Evolutionary conservation across 2,329 filamentous ascomycete species (phyloP), one percentile per base, ranked within the genome.

Genomic region (Aureobasidium sp.): DNA sequence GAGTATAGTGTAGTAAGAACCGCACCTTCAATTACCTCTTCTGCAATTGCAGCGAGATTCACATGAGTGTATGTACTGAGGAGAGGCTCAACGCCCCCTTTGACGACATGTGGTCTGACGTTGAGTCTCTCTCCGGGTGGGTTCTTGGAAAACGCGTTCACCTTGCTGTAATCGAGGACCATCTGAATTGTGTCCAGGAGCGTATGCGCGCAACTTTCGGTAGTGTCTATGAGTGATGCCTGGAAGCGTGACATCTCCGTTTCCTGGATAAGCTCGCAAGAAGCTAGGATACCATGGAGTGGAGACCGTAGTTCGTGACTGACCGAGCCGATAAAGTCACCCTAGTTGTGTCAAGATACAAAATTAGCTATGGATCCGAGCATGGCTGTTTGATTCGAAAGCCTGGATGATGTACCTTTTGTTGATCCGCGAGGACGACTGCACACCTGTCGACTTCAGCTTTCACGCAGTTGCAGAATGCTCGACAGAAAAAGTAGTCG

Each of bases 11-110:
- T 21, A 21, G 21, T 21, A 21, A 21, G 21, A 21, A 21, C 21
- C 21, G 21, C 79, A 3, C 79, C 80, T 64, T 82, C 80, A 13
- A 79, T 76, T 0, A 82, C 81, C 64, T 83, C 81, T 68, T 83
- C 81, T 0, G 79, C 75, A 11, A 82, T 64, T 4, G 75, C 69
- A 11, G 74, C 73, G 1, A 80, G 65, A 63, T 80, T 77, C 0
- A 76, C 61, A 29, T 66, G 55, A 10, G 67, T 64, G n/a, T 69
- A 69, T 9, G 69, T 47, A 59, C 69, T 64, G 62, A 74, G 47
- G 65, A 62, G 25, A 63, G 72, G 48, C 69, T 62, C 60, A 27
- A 57, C 21, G 15, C 60, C 60, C 10, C 52, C 52, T 27, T 55
- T 48, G 42, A 61, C 50, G 21, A 62, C 27, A 25, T 52, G 52